Base-by-base conservation (phyloP, 352 stramenopile species). In the Phytophthora pluvialis region DNA sequence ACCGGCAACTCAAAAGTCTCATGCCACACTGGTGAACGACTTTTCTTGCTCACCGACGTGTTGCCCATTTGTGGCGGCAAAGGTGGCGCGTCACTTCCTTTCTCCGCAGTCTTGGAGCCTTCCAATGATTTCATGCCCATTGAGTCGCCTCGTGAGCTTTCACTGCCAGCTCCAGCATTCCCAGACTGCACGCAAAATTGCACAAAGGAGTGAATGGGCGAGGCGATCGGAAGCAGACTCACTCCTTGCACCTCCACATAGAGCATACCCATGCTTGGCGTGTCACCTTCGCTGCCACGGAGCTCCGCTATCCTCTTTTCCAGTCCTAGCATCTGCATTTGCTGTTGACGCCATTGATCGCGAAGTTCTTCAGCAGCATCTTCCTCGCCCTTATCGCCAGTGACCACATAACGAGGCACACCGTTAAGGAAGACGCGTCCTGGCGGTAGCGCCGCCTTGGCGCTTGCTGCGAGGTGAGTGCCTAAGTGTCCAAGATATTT, bases 361-460 rank as follows among this genome's bases (percentile, higher is more conserved):
- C 80, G 66, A n/a, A 94, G 51, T 18, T 94, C 86, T 47, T 91
- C 83, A 6, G 80, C 83, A 11, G 75, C 78, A 51, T 92, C 86
- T 60, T 91, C 73, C 38, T 92, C 86, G 12, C 52, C 57, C 33
- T 86, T 83, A 69, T 91, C 76, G 21, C 86, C 86, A 15, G 80
- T 93, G 29, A 91, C 71, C 15, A 93, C 60, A 49, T 90, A 93
- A 38, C 69, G 58, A 10, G 83, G 80, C 0, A 94, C 75, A 29
- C 86, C 86, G 38, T 92, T 92, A 60, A 91, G 79, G 50, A 90
- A 93, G 1, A 92, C 77, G 28, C 72, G 81, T 2, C 86, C 86
- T 0, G 46, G 21, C 18, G 80, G 67, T 5, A 89, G 61, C 3
- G 54, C 42, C 3, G 75, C 65, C 31, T 68, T 73, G 12, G 63